Evolutionary conservation across 805 yeast genomes (phyloP), one percentile per base, ranked within the genome.

Genomic region (Candida patagonica): DNA sequence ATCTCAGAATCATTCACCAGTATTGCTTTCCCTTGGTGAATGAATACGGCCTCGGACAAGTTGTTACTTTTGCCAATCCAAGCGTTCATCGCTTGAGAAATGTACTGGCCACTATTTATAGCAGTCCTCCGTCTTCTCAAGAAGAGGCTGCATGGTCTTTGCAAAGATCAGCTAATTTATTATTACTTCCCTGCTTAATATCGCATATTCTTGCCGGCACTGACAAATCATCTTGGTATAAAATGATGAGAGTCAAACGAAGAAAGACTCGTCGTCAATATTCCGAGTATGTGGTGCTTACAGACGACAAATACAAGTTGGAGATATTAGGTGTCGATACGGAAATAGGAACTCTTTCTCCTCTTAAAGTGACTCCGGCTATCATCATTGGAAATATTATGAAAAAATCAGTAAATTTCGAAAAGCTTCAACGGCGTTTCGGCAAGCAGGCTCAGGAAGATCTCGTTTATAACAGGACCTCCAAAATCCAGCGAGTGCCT

Each of bases 1-100:
- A 33, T 15, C 9, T 20, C 27, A 22, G 24, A 33, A 33, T 33
- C 4, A 33, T 23, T 13, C 16, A 33, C 16, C 26, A 20, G 13
- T 33, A 33, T 23, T 33, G 37, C 19, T 33, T 33, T 20, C 37
- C 37, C 7, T n/a, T 33, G 8, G 37, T 33, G n/a, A 13, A 20
- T n/a, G 27, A 23, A n/a, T 15, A 33, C 6, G 22, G 29, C n/a
- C 24, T 12, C 23, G 24, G 19, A 4, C 16, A 3, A 3, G 13
- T 22, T n/a, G 10, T n/a, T 6, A 7, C 9, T 7, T 33, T 20
- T 13, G 6, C 24, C 16, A 20, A n/a, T 6, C 37, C 37, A 6
- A 22, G 13, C 5, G 22, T 33, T 16, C 8, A 9, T 15, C 13
- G 12, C 13, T 20, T 29, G 20, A 29, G 17, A 10, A 29, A 20